These are phyloP conservation scores for Amanita rubescens DNA, from an alignment of 768 basidiomycete species.

Conservation along the genomic window DNA sequence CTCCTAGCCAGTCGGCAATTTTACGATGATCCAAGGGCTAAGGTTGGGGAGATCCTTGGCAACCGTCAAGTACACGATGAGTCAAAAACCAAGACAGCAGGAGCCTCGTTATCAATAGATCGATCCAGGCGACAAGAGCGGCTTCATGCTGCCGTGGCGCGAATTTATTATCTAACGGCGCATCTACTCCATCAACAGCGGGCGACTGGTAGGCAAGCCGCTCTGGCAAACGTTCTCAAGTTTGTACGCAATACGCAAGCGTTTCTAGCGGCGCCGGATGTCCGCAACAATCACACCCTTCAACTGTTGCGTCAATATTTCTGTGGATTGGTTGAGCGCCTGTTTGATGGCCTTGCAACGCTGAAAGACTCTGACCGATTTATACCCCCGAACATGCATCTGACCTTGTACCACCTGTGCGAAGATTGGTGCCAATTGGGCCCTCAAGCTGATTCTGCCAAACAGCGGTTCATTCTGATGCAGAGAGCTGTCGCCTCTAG, in stretches of 20 bases:
- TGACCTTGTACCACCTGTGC: conserved; percentile 76
- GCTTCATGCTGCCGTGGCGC: conserved; percentile 78
- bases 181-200: conserved; percentile 66
- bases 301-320: conserved; percentile 86
- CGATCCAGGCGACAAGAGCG: conserved; percentile 69
- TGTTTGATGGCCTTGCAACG: conserved; percentile 69
- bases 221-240: conserved; percentile 73
- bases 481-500: conserved; percentile 53
- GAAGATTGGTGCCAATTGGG: conserved; percentile 94
- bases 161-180: conserved; percentile 83
- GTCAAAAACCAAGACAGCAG: conserved; percentile 36
- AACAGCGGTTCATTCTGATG: conserved; percentile 64
- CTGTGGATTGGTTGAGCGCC: conserved; percentile 80
- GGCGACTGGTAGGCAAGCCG: conserved; percentile 60
- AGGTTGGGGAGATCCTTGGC: conserved; percentile 28
- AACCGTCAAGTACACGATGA: conserved; percentile 65
- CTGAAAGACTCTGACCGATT: conserved; percentile 73
- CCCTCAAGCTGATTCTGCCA: conserved; percentile 62
- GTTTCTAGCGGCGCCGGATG: conserved; percentile 65
- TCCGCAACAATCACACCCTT: conserved; percentile 67
- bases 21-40: conserved; percentile 63
- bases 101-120: conserved; percentile 33
- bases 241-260: conserved; percentile 80
- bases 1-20: conserved; percentile 75
- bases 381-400: conserved; percentile 65